Conservation (phyloP, 805 yeast genomes). For the Kodamaea laetipori region DNA sequence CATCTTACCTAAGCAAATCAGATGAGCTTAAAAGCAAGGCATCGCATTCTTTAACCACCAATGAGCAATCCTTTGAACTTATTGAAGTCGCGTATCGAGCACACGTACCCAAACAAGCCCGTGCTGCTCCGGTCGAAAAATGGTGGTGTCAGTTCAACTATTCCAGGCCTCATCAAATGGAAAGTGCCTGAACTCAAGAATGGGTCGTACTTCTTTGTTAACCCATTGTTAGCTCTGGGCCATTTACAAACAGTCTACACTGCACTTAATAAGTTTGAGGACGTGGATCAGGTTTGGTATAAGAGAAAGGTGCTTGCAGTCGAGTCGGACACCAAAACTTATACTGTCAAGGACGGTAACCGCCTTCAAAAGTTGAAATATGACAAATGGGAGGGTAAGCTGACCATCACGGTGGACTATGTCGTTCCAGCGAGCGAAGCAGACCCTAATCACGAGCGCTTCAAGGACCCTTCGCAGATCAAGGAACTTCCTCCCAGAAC, state of each 20-base stretch:
- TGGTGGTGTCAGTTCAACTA: conserved; percentile 13
- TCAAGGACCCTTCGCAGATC: conserved; percentile 49
- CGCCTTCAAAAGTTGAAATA: conserved; percentile 30
- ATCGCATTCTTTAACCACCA: background rate
- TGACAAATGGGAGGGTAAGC: conserved; percentile 44
- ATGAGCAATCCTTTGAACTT: conserved; percentile 4
- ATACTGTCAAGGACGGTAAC: conserved; percentile 24
- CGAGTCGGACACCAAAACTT: conserved; percentile 25
- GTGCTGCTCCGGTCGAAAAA: conserved; percentile 20
- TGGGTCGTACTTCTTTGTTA: conserved; percentile 41
- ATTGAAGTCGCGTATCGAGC: conserved; percentile 29
- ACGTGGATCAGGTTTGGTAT: conserved; percentile 45
- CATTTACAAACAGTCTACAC: conserved; percentile 53
- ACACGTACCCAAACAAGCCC: conserved; percentile 27
- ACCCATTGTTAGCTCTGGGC: conserved; percentile 51
- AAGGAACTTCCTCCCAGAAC: conserved; percentile 68
- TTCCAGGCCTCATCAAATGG: conserved; percentile 36
- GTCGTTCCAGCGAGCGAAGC: conserved; percentile 30
- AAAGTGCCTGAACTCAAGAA: conserved; percentile 35
- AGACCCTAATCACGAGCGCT: conserved; percentile 27
- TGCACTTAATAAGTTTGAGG: conserved; percentile 45
- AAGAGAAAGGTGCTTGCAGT: conserved; percentile 42
- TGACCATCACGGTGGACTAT: conserved; percentile 53
- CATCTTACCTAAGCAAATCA: conserved; percentile 1
- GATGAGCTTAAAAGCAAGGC: background rate